phyloP scores from a whole-genome alignment of 768 basidiomycete species.

The Leccinum fibrillosum region DNA sequence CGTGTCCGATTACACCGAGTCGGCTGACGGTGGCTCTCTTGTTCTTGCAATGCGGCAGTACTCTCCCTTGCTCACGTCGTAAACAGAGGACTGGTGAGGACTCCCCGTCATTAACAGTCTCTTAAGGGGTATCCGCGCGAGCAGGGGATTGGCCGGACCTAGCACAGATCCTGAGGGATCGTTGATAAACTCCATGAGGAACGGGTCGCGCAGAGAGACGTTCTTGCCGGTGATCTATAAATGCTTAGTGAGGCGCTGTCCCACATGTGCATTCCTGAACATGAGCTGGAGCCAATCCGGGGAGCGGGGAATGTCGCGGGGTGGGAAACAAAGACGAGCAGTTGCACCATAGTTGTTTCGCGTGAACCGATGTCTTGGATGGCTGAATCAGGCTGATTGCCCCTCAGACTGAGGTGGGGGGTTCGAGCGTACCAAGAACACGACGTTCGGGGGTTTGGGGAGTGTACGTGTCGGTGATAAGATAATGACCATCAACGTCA shows the following conservation, averaged over 20 bases:
- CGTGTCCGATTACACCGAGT: background rate
- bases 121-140: background rate
- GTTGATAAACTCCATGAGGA: constrained; percentile 21
- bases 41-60: background rate
- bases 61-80: constrained; percentile 4
- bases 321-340: too few species aligned
- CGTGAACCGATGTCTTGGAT: background rate
- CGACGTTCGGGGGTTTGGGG: constrained; percentile 1
- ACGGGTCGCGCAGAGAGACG: constrained; percentile 15
- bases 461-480: constrained; percentile 9
- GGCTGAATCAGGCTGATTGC: too few species aligned
- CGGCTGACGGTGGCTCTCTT: background rate
- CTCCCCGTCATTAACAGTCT: background rate
- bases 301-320: too few species aligned
- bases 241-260: constrained; percentile 25
- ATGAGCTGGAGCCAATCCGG: background rate
- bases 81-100: constrained; percentile 20
- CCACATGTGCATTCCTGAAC: constrained; percentile 17
- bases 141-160: background rate
- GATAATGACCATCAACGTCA: background rate
- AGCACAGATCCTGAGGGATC: background rate
- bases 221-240: constrained; percentile 12
- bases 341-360: background rate
- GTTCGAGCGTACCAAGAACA: constrained; percentile 16
- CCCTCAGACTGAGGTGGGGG: constrained; percentile 10